Evolutionary conservation across 306 rosid genomes (phyloP).

Genomic region (Cicer bijugum): DNA sequence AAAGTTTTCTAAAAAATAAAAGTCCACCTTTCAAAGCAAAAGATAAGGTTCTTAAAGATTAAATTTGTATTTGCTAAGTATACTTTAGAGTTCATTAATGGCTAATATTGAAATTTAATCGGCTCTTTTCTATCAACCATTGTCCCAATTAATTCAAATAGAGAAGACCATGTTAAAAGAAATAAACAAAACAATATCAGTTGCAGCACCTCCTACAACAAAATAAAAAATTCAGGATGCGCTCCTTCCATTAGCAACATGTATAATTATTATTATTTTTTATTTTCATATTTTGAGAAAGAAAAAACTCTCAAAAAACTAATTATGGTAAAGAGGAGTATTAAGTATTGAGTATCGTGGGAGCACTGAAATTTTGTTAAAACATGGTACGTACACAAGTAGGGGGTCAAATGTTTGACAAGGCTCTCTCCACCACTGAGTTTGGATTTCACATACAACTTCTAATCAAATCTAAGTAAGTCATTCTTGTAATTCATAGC

Average conservation of each 20-base stretch:
- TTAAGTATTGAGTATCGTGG: background rate
- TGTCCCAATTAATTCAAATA: too few species aligned
- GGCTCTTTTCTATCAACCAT: too few species aligned
- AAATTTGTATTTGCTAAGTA: too few species aligned
- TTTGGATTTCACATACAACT: background rate
- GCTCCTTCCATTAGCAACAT: background rate
- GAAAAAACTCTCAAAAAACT: background rate
- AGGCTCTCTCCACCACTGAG: constrained; percentile 13
- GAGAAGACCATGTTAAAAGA: background rate
- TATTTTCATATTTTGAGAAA: background rate
- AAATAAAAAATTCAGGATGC: background rate
- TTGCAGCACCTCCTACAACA: background rate
- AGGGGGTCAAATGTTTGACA: background rate
- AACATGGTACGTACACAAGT: background rate
- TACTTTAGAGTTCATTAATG: too few species aligned
- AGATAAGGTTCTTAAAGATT: too few species aligned
- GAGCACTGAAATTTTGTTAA: background rate
- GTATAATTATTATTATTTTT: background rate
- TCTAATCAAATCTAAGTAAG: constrained; percentile 1
- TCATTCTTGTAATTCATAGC: background rate
- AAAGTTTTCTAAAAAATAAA: too few species aligned
- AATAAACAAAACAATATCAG: background rate
- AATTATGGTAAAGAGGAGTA: background rate
- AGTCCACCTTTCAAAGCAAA: too few species aligned
- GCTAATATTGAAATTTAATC: too few species aligned